Evolutionary conservation across 83 land plant species (phyloP).

Genomic region (Diphasiastrum complanatum): DNA sequence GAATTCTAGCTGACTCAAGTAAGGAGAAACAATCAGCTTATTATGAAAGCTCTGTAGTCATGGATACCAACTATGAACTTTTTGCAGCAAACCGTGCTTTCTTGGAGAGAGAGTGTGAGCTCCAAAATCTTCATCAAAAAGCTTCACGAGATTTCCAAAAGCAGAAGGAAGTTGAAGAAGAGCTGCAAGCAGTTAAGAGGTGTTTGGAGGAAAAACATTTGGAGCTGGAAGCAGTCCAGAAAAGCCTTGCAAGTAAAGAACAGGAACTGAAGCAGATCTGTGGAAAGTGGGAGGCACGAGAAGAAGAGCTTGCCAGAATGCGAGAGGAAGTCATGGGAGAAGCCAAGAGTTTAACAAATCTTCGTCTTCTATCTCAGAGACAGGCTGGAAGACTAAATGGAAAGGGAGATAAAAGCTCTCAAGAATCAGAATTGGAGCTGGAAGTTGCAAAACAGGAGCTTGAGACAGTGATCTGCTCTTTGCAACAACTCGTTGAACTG

Average conservation of each 20-base stretch:
- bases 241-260: background rate
- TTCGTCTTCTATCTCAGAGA: background rate
- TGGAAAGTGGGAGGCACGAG: background rate
- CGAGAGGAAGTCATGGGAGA: background rate
- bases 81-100: background rate
- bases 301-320: background rate
- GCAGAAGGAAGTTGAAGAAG: background rate
- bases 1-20: background rate
- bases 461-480: background rate
- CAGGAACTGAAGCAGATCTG: background rate
- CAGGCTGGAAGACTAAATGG: background rate
- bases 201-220: background rate
- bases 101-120: background rate
- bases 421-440: background rate
- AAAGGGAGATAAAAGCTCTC: background rate
- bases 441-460: background rate
- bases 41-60: background rate
- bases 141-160: background rate
- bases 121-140: background rate
- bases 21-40: background rate
- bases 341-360: background rate
- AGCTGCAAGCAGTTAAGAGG: background rate
- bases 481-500: background rate
- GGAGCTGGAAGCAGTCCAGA: background rate
- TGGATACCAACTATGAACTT: background rate